Conservation (phyloP, 2,329 filamentous ascomycete species). For the Penicillium capsulatum region DNA sequence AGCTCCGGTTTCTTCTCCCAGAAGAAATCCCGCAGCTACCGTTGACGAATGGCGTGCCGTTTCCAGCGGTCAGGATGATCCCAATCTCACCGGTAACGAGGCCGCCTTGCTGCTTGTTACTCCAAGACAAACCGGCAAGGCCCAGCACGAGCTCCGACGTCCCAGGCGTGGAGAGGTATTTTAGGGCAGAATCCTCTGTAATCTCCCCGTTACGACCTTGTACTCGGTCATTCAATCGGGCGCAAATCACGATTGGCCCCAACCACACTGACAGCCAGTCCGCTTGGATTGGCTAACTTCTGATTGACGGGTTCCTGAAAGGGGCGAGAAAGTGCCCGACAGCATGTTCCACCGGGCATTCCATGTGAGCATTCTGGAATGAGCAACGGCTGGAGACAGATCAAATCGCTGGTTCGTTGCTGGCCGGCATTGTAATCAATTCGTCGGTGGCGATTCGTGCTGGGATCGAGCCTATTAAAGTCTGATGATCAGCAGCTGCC, state of each 20-base stretch:
- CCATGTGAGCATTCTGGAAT: conserved; percentile 1
- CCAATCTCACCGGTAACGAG: no score
- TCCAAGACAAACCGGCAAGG: no score
- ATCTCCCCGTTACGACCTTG: conserved; percentile 5
- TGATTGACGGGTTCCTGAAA: conserved; percentile 8
- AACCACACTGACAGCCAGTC: not conserved
- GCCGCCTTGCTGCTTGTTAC: no score
- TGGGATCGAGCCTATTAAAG: no score
- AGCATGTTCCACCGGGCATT: conserved; percentile 5
- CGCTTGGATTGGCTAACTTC: not conserved
- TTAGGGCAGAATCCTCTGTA: conserved; percentile 5
- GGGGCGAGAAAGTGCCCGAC: conserved; percentile 7
- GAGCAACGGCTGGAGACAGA: not conserved
- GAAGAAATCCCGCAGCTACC: not conserved
- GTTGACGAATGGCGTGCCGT: not conserved
- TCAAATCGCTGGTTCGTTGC: no score
- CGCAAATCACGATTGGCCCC: conserved; percentile 1
- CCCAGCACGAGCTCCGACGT: no score
- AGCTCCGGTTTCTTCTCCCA: no score
- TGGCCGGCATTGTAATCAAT: no score
- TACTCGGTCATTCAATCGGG: not conserved
- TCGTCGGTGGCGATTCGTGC: no score
- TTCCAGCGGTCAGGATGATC: no score
- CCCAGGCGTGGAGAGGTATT: not conserved
- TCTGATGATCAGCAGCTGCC: no score